Conservation (phyloP, 2,329 filamentous ascomycete species). For the Fusarium nurragi region DNA sequence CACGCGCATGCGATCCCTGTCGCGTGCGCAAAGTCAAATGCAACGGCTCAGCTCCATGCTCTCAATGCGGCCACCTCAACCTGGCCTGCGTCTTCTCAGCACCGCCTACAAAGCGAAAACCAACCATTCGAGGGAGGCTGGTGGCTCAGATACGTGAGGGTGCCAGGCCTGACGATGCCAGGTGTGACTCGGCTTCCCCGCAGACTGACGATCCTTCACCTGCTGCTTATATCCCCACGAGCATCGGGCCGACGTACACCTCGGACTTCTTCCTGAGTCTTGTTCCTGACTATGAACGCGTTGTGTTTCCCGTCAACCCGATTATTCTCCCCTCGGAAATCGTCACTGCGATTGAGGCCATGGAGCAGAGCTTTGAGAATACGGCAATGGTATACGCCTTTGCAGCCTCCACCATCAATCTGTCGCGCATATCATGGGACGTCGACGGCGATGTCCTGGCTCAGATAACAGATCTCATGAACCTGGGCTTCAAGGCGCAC, state of each 20-base stretch:
- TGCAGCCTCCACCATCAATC: slow-evolving; percentile 51
- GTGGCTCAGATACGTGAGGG: slow-evolving; percentile 50
- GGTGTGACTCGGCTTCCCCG: slow-evolving; percentile 21
- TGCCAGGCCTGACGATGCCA: slow-evolving; percentile 28
- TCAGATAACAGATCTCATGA: slow-evolving; percentile 45
- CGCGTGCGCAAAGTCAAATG: slow-evolving; percentile 53
- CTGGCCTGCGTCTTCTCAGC: slow-evolving; percentile 49
- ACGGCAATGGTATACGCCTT: slow-evolving; percentile 51
- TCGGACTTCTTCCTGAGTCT: slow-evolving; percentile 49
- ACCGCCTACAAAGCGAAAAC: slow-evolving; percentile 48
- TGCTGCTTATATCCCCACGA: slow-evolving; percentile 12
- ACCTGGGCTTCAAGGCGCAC: slow-evolving; percentile 43
- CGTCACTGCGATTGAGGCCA: slow-evolving; percentile 45
- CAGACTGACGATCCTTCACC: slow-evolving; percentile 11
- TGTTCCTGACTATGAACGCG: slow-evolving; percentile 48
- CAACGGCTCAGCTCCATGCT: slow-evolving; percentile 47
- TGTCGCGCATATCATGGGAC: slow-evolving; percentile 46
- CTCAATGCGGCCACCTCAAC: slow-evolving; percentile 50
- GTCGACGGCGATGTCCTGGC: slow-evolving; percentile 44
- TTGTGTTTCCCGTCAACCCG: slow-evolving; percentile 52
- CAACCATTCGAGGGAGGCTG: slow-evolving; percentile 48
- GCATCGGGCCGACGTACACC: slow-evolving; percentile 33
- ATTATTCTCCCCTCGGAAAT: slow-evolving; percentile 48
- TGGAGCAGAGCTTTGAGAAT: slow-evolving; percentile 49
- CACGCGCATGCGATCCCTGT: slow-evolving; percentile 52